A percentile compares a stretch with the other conserved stretches of the same genome.
Evolutionary conservation across 768 basidiomycete genomes (phyloP).

Genomic region (Lentinula lateritia): DNA sequence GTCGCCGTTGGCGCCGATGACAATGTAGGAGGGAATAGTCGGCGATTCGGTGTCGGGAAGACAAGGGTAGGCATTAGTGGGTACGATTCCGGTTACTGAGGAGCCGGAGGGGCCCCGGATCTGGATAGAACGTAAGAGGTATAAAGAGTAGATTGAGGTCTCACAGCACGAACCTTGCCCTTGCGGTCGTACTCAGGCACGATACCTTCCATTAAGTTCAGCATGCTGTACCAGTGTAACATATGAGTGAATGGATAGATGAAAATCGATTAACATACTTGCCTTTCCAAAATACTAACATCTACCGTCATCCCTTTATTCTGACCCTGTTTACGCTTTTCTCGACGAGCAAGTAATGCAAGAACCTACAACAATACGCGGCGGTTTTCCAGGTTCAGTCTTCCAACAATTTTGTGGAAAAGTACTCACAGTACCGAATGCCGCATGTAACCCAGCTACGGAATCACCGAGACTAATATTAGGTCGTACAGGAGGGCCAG

Average conservation of each 20-base stretch:
- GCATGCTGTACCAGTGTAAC: slow-evolving; percentile 41
- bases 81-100: slow-evolving; percentile 70
- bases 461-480: slow-evolving; percentile 73
- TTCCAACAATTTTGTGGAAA: not conserved
- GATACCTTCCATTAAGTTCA: slow-evolving; percentile 74
- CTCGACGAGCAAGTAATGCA: slow-evolving; percentile 48
- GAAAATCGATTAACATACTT: not conserved
- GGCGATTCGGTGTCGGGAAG: slow-evolving; percentile 38
- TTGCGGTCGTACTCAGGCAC: slow-evolving; percentile 73
- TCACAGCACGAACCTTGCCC: slow-evolving; percentile 39
- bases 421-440: slow-evolving; percentile 60
- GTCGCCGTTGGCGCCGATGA: slow-evolving; percentile 72
- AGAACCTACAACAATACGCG: slow-evolving; percentile 36
- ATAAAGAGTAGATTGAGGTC: not conserved
- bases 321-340: slow-evolving; percentile 21
- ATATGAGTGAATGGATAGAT: not conserved
- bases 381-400: not conserved
- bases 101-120: slow-evolving; percentile 70
- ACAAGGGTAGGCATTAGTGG: slow-evolving; percentile 72
- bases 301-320: slow-evolving; percentile 53
- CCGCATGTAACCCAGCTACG: slow-evolving; percentile 66
- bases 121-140: slow-evolving; percentile 21
- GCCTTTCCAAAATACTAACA: slow-evolving; percentile 74
- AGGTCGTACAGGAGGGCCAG: slow-evolving; percentile 61
- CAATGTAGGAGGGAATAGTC: slow-evolving; percentile 45